Evolutionary conservation across 140 eudicot genomes (phyloP).

Genomic region (Cichorium intybus): DNA sequence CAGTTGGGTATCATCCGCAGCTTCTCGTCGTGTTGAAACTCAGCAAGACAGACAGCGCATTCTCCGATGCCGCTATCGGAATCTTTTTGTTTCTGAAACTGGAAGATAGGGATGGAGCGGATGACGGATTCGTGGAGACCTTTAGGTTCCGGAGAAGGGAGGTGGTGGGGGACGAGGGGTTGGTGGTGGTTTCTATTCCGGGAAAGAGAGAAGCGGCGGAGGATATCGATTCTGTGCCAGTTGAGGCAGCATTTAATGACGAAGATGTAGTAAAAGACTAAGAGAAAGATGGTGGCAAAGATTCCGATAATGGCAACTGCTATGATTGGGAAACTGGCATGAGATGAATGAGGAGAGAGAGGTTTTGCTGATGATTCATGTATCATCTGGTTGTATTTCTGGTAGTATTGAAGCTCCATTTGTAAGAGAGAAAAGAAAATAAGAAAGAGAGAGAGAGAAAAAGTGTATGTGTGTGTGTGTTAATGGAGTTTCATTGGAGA

Average conservation of each 20-base stretch:
- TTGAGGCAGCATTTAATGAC: constrained; percentile 83
- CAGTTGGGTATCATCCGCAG: constrained; percentile 75
- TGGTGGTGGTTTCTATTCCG: constrained; percentile 28
- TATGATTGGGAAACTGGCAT: constrained; percentile 62
- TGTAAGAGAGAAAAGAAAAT: neutral
- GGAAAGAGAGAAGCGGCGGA: constrained; percentile 53
- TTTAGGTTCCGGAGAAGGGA: constrained; percentile 33
- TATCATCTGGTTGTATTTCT: neutral
- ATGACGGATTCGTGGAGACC: constrained; percentile 78
- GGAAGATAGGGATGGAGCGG: constrained; percentile 68
- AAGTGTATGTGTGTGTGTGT: neutral
- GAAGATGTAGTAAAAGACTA: constrained; percentile 76
- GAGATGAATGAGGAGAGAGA: constrained; percentile 37
- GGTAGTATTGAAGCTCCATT: constrained; percentile 29
- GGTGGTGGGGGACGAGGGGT: constrained; percentile 21
- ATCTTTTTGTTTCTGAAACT: constrained; percentile 34
- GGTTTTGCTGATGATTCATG: constrained; percentile 23
- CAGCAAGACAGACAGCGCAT: constrained; percentile 76
- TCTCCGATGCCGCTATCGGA: constrained; percentile 27
- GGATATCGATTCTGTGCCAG: constrained; percentile 68
- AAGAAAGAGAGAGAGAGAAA: constrained; percentile 10
- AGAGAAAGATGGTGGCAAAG: constrained; percentile 70
- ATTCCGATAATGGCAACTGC: constrained; percentile 90
- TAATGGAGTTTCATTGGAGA: constrained; percentile 18
- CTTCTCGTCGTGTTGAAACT: constrained; percentile 66